Conservation (phyloP, 1,284 basidiomycete species). For the Lentinula novae-zelandiae region DNA sequence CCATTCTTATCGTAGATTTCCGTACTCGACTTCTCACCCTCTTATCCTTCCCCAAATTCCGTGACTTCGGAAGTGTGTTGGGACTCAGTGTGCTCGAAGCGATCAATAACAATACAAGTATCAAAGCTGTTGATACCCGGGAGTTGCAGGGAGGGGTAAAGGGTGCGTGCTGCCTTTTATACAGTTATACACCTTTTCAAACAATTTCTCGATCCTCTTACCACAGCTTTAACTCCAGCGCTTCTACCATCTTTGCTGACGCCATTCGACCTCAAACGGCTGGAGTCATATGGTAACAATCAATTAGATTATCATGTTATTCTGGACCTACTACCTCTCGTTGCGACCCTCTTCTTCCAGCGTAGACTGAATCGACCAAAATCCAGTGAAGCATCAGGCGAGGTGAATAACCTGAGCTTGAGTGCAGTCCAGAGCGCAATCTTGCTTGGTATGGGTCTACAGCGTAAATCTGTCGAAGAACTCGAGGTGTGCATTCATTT, state of each 20-base stretch:
- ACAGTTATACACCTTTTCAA: not conserved
- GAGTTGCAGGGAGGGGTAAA: slow-evolving; percentile 25
- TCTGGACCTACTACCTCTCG: slow-evolving; percentile 83
- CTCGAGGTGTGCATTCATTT: slow-evolving; percentile 62
- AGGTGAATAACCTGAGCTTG: slow-evolving; percentile 50
- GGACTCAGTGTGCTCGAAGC: slow-evolving; percentile 90
- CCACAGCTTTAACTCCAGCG: slow-evolving; percentile 48
- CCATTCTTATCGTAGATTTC: slow-evolving; percentile 64
- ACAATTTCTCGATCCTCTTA: not conserved
- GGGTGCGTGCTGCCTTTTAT: slow-evolving; percentile 29
- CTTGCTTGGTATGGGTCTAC: slow-evolving; percentile 85
- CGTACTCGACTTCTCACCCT: slow-evolving; percentile 86
- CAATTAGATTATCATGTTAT: slow-evolving; percentile 97
- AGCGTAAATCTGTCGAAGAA: slow-evolving; percentile 89
- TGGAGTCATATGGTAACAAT: slow-evolving; percentile 95
- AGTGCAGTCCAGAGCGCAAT: slow-evolving; percentile 89
- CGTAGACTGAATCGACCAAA: slow-evolving; percentile 43
- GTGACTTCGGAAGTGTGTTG: slow-evolving; percentile 86
- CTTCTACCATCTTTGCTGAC: slow-evolving; percentile 79
- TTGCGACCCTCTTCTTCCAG: slow-evolving; percentile 85
- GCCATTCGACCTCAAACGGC: slow-evolving; percentile 94
- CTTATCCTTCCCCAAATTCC: slow-evolving; percentile 86
- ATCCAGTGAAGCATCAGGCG: slow-evolving; percentile 1
- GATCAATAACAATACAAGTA: slow-evolving; percentile 51
- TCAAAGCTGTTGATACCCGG: slow-evolving; percentile 49